Percentiles rank a stretch among this genome's conserved stretches.
Evolutionary conservation across 1,284 basidiomycete genomes (phyloP).

Genomic region (Trichosporon asahii): DNA sequence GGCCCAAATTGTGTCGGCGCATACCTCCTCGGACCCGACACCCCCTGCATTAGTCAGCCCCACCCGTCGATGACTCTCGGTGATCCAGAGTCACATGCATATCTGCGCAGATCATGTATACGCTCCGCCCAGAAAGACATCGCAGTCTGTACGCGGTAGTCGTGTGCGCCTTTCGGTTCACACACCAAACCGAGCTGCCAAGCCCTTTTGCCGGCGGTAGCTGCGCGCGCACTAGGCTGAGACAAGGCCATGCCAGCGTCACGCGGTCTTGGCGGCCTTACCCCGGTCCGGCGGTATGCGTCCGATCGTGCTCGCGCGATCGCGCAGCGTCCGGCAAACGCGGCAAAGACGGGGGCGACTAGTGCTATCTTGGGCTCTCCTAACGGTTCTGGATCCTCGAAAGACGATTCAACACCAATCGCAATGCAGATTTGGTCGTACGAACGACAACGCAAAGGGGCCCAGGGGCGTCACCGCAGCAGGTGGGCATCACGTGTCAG

Average conservation of each 20-base stretch:
- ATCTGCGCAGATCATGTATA: no score
- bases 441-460: not conserved
- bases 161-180: not conserved
- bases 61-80: no score
- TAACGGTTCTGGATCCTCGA: not conserved
- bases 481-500: not conserved
- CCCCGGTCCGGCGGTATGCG: not conserved
- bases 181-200: not conserved
- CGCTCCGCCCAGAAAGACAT: no score
- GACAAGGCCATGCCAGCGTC: not conserved
- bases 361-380: not conserved
- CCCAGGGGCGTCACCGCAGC: not conserved
- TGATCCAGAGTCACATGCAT: no score
- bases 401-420: no score
- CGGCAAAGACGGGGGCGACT: not conserved
- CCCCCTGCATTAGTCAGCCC: no score
- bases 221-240: not conserved
- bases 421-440: no score
- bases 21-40: no score
- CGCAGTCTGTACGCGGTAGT: no score
- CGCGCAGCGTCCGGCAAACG: not conserved
- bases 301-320: not conserved
- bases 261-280: not conserved
- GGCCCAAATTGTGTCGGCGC: no score
- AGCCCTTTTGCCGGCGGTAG: not conserved